phyloP scores from a whole-genome alignment of 2,329 filamentous ascomycete species.

The Cladosporium velox region DNA sequence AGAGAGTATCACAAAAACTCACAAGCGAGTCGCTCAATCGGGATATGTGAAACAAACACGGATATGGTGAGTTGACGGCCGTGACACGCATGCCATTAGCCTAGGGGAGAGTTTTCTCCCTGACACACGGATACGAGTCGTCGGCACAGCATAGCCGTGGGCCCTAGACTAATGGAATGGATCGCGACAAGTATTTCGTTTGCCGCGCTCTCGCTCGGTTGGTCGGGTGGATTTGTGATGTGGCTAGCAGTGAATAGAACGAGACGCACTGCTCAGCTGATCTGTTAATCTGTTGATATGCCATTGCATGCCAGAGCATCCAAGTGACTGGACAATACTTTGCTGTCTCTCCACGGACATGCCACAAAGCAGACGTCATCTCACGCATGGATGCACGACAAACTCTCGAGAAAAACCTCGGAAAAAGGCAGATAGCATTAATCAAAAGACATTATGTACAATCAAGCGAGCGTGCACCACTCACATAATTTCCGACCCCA shows the following conservation, averaged over 20 bases:
- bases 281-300: no score
- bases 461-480: constrained; percentile 19
- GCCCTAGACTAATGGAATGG: not conserved
- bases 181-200: not conserved
- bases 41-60: not conserved
- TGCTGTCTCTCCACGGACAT: no score
- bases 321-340: no score
- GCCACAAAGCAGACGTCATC: no score
- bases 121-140: not conserved
- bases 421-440: constrained; percentile 25
- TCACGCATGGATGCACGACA: no score
- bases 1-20: no score
- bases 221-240: not conserved
- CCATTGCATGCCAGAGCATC: no score
- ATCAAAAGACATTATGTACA: constrained; percentile 35
- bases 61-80: not conserved
- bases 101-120: not conserved
- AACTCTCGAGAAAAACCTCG: no score
- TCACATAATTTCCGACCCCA: not conserved
- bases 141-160: not conserved
- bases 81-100: not conserved
- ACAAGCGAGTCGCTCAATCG: not conserved
- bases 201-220: not conserved
- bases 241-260: not conserved
- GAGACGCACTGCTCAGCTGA: no score